phyloP scores from a whole-genome alignment of 2,329 filamentous ascomycete species.

The Rhinocladiella mackenziei region DNA sequence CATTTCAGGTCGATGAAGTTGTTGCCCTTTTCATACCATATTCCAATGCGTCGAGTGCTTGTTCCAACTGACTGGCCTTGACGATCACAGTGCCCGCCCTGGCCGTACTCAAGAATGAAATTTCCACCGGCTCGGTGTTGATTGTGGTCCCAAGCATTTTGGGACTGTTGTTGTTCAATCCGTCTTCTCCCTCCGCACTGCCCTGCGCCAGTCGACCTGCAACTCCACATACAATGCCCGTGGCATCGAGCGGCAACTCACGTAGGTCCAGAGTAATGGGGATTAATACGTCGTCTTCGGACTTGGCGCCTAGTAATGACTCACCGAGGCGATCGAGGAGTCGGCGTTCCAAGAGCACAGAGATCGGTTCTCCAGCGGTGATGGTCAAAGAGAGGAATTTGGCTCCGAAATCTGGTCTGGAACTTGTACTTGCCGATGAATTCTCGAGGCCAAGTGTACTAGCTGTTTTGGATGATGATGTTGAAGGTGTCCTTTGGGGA shows the following conservation, averaged over 20 bases:
- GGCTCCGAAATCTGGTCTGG: conserved; percentile 29
- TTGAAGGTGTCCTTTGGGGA: not conserved
- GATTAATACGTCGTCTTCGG: conserved; percentile 58
- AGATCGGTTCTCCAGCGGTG: conserved; percentile 44
- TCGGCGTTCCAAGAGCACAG: conserved; percentile 44
- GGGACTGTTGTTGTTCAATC: conserved; percentile 7
- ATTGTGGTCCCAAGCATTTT: not conserved
- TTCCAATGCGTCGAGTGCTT: conserved; percentile 66
- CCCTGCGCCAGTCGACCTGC: conserved; percentile 76
- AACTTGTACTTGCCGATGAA: not conserved
- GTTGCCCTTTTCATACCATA: conserved; percentile 30
- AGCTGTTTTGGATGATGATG: not conserved
- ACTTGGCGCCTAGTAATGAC: conserved; percentile 67
- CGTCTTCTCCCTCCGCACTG: conserved; percentile 47
- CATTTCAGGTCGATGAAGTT: too few species aligned
- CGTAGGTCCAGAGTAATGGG: conserved; percentile 86
- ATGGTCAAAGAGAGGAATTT: conserved; percentile 49
- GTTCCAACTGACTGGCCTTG: conserved; percentile 66
- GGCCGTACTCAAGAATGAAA: conserved; percentile 87
- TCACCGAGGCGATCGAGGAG: conserved; percentile 39
- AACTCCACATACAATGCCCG: conserved; percentile 91
- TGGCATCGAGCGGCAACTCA: conserved; percentile 77
- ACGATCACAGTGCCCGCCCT: conserved; percentile 86
- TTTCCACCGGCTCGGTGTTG: conserved; percentile 55
- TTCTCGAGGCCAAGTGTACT: not conserved